Percentiles rank a stretch among this genome's conserved stretches.
phyloP scores from a whole-genome alignment of 1,284 basidiomycete species.

The Ustilago nuda region DNA sequence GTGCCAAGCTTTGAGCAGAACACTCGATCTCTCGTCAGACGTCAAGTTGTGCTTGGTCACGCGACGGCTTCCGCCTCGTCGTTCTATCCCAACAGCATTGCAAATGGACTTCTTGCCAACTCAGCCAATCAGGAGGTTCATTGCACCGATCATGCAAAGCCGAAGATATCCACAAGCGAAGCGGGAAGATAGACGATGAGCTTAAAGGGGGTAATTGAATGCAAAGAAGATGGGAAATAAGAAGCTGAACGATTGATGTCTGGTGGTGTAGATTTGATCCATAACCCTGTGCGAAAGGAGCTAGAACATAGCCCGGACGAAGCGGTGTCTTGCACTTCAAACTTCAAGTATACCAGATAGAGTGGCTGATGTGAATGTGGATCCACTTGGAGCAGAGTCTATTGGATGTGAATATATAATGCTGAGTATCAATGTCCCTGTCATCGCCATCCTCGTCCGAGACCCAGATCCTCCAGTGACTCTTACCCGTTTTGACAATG shows the following conservation, averaged over 20 bases:
- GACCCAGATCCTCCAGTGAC: constrained; percentile 6
- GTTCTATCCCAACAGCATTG: neutral
- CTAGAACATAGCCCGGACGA: no score
- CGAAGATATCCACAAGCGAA: neutral
- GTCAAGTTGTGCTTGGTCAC: constrained; percentile 18
- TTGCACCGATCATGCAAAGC: constrained; percentile 9
- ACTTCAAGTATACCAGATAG: no score
- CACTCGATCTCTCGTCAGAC: neutral
- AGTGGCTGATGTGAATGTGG: neutral
- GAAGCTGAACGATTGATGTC: no score
- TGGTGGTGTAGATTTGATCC: no score
- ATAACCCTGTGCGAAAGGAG: no score
- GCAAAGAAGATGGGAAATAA: neutral
- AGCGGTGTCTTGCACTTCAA: no score
- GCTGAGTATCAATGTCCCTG: constrained; percentile 18
- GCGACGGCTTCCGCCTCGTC: neutral
- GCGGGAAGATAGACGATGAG: neutral
- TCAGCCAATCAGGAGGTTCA: constrained; percentile 9
- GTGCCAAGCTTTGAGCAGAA: neutral
- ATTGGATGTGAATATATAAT: constrained; percentile 8
- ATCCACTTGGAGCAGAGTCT: constrained; percentile 18
- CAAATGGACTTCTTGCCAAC: neutral
- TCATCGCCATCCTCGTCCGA: neutral
- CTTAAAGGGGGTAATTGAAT: neutral
- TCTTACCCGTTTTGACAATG: neutral